Evolutionary conservation across 2,329 filamentous ascomycete genomes (phyloP).

Genomic region (Phoma herbarum): DNA sequence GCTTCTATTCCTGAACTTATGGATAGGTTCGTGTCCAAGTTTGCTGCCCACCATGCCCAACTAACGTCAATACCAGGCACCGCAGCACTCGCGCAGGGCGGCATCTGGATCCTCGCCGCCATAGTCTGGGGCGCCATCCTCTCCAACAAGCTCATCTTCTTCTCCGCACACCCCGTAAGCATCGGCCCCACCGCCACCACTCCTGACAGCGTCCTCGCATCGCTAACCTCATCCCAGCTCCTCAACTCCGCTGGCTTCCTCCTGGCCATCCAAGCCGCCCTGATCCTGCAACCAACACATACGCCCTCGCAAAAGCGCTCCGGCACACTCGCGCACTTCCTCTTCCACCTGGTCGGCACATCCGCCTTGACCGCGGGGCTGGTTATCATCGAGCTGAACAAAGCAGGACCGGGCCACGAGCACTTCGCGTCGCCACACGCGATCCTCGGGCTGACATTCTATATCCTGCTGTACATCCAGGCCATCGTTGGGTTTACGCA

Average conservation of each 20-base stretch:
- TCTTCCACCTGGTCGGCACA: slow-evolving; percentile 72
- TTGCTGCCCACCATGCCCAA: background rate
- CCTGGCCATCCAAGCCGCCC: slow-evolving; percentile 78
- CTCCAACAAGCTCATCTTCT: slow-evolving; percentile 75
- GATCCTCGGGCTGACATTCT: slow-evolving; percentile 80
- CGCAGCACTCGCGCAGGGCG: slow-evolving; percentile 80
- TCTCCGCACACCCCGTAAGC: slow-evolving; percentile 86
- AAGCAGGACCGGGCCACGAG: slow-evolving; percentile 69
- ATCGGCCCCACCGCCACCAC: background rate
- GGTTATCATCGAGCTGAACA: slow-evolving; percentile 83
- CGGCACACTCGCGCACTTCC: slow-evolving; percentile 72
- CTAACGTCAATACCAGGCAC: slow-evolving; percentile 67
- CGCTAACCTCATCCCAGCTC: too few relatives aligned
- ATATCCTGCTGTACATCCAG: slow-evolving; percentile 75
- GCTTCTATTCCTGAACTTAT: slow-evolving; percentile 73
- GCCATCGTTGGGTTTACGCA: slow-evolving; percentile 82
- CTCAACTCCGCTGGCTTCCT: slow-evolving; percentile 73
- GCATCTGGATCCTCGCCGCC: slow-evolving; percentile 75
- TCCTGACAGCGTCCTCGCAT: too few relatives aligned
- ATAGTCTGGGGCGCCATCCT: slow-evolving; percentile 83
- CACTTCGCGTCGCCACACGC: slow-evolving; percentile 86
- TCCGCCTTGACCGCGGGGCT: slow-evolving; percentile 71
- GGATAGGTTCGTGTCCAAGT: slow-evolving; percentile 67
- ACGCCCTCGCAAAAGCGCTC: slow-evolving; percentile 75
- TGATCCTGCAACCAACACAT: slow-evolving; percentile 88